Evolutionary conservation across 176 grass and related monocot genomes (phyloP).

Genomic region (Ampelocalamus luodianensis): DNA sequence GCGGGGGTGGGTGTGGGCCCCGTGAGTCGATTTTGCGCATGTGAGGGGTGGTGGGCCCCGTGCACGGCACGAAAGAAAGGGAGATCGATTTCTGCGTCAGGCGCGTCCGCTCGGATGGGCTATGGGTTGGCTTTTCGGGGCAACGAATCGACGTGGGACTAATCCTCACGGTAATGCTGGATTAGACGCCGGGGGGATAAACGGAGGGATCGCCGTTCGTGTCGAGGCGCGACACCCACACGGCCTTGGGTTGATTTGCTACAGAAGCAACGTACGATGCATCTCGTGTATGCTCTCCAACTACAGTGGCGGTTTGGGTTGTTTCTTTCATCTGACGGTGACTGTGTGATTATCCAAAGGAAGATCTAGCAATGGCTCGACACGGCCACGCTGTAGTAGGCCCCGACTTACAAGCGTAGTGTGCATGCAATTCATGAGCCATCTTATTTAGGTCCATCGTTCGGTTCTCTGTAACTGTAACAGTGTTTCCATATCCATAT

Average conservation of each 20-base stretch:
- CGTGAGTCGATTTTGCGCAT: slow-evolving; percentile 19
- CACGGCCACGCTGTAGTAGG: not conserved
- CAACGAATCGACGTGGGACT: not conserved
- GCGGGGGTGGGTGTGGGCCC: not conserved
- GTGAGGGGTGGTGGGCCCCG: slow-evolving; percentile 42
- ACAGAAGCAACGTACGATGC: not conserved
- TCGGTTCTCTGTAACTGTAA: not conserved
- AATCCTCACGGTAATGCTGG: slow-evolving; percentile 42
- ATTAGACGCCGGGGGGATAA: slow-evolving; percentile 16
- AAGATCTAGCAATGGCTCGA: not conserved
- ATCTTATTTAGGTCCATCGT: no score
- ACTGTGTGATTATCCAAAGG: not conserved
- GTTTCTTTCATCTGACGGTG: not conserved
- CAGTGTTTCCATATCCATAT: not conserved
- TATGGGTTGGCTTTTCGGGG: slow-evolving; percentile 26
- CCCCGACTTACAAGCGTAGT: not conserved
- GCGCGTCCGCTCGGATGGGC: not conserved
- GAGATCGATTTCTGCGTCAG: no score
- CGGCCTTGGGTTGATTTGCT: not conserved
- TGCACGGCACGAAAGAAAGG: not conserved
- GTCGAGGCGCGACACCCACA: not conserved
- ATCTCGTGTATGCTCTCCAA: not conserved
- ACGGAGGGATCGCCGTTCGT: not conserved
- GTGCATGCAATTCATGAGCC: not conserved
- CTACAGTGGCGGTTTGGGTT: not conserved